Conservation (phyloP, 208 protist genomes). For the Porcisia hertigi region DNA sequence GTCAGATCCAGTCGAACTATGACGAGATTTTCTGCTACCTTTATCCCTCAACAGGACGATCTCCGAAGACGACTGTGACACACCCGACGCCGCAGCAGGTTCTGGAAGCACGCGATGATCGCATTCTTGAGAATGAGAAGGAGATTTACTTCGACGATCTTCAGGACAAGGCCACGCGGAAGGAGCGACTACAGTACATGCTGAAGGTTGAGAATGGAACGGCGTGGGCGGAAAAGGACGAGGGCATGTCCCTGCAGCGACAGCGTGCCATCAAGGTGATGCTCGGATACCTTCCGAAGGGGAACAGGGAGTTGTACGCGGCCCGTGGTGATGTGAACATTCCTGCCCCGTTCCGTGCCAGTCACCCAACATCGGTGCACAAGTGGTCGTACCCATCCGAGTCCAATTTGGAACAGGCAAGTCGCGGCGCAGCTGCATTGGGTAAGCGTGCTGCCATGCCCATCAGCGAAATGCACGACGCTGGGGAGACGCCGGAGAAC, state of each 20-base stretch:
- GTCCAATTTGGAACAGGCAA: constrained; percentile 86
- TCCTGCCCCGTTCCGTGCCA: constrained; percentile 77
- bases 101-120: constrained; percentile 54
- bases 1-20: constrained; percentile 68
- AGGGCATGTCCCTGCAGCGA: constrained; percentile 81
- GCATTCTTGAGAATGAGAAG: constrained; percentile 73
- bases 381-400: constrained; percentile 74
- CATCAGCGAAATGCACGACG: constrained; percentile 89
- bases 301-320: constrained; percentile 85
- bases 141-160: constrained; percentile 88
- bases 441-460: constrained; percentile 81
- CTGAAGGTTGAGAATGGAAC: constrained; percentile 74
- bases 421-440: constrained; percentile 71
- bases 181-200: constrained; percentile 63
- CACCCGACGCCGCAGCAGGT: constrained; percentile 70
- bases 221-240: constrained; percentile 88
- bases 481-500: constrained; percentile 78
- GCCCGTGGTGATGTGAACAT: constrained; percentile 87
- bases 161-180: constrained; percentile 50
- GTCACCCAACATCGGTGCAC: constrained; percentile 74
- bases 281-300: constrained; percentile 87
- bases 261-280: constrained; percentile 88
- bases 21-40: constrained; percentile 88
- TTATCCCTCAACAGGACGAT: constrained; percentile 79
- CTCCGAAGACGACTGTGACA: constrained; percentile 77